These are phyloP conservation scores for Avena eriantha DNA, from an alignment of 176 grass and related monocot genomes.

Conservation along the genomic window DNA sequence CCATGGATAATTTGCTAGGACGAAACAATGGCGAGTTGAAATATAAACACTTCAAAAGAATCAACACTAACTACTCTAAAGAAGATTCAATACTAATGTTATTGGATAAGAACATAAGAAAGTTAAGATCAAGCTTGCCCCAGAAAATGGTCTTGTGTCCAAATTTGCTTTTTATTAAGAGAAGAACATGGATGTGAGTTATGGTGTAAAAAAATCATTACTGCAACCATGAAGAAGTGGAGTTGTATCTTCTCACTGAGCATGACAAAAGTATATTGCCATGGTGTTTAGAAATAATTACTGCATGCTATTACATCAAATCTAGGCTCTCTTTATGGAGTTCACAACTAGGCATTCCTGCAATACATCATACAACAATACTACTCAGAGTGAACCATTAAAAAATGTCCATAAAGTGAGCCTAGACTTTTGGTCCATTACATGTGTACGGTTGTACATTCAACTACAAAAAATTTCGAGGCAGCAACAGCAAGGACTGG, in stretches of 20 bases:
- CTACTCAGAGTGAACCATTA: neutral
- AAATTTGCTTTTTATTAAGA: neutral
- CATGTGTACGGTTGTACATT: slow-evolving; percentile 6
- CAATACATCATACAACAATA: neutral
- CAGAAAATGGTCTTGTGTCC: neutral
- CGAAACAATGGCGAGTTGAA: neutral
- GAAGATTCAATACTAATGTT: neutral
- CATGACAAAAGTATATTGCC: neutral
- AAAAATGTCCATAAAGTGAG: neutral
- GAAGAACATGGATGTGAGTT: neutral
- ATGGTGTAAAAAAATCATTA: neutral
- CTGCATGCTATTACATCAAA: neutral
- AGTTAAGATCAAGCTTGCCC: neutral
- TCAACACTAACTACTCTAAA: neutral
- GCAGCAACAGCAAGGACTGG: neutral
- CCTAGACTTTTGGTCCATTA: neutral
- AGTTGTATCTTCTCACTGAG: slow-evolving; percentile 13
- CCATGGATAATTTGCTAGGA: neutral
- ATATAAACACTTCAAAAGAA: neutral
- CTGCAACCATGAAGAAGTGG: slow-evolving; percentile 5
- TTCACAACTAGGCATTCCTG: neutral
- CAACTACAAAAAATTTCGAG: neutral
- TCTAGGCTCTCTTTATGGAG: slow-evolving; percentile 1
- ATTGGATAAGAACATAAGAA: neutral
- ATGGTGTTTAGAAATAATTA: neutral